These are phyloP conservation scores for Xylaria curta DNA, from an alignment of 495 filamentous ascomycete species.

Conservation along the genomic window DNA sequence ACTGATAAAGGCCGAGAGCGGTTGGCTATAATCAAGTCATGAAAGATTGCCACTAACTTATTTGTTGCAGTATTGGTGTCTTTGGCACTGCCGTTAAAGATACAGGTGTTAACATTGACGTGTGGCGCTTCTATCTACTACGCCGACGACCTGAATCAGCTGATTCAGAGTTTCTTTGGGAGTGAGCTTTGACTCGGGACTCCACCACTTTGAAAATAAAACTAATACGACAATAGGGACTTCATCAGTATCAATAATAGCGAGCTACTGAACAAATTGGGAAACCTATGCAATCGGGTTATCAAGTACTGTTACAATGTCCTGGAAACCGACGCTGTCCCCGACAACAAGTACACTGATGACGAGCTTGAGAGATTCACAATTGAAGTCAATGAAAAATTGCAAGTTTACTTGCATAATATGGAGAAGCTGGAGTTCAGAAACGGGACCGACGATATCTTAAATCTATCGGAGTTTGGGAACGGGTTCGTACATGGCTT, in stretches of 20 bases:
- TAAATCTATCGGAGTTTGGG: background rate
- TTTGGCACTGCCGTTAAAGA: slow-evolving; percentile 89
- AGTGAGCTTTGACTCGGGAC: background rate
- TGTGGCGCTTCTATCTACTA: slow-evolving; percentile 94
- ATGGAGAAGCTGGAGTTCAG: slow-evolving; percentile 17
- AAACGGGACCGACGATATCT: background rate
- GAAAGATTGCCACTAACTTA: background rate
- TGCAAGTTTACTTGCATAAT: slow-evolving; percentile 11
- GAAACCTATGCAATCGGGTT: slow-evolving; percentile 92
- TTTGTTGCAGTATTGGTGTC: slow-evolving; percentile 69
- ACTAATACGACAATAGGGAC: slow-evolving; percentile 41
- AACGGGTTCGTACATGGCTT: background rate
- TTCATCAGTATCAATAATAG: slow-evolving; percentile 91
- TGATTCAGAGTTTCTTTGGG: slow-evolving; percentile 90
- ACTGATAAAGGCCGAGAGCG: background rate
- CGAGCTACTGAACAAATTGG: slow-evolving; percentile 86
- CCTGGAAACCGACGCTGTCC: too few relatives aligned
- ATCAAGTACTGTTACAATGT: too few relatives aligned
- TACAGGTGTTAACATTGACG: slow-evolving; percentile 83
- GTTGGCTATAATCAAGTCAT: background rate
- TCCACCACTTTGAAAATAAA: background rate
- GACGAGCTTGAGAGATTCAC: too few relatives aligned
- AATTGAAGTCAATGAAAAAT: background rate
- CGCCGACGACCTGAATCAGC: slow-evolving; percentile 87
- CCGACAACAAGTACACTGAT: too few relatives aligned